Base-by-base conservation (phyloP, 306 rosid species). In the Prunus mongolica region DNA sequence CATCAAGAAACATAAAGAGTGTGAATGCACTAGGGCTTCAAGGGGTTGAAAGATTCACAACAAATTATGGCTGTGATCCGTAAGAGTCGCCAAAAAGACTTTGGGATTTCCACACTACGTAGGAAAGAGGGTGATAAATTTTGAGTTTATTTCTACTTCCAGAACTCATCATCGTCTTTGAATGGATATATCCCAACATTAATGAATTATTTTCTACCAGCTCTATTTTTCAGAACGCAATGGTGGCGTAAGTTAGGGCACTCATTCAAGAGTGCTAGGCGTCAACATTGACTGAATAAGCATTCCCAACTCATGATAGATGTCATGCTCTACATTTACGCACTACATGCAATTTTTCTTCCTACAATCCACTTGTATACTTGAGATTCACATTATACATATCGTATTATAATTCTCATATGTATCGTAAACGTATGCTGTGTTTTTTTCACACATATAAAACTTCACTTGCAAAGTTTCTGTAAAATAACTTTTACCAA, bases 111-210 rank as follows among this genome's bases (percentile, higher is more conserved):
- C 85, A 67, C 67, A 74, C 67, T 68, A 46, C 14, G 18, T 27
- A n/a, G 28, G 25, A 49, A 22, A 69, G 64, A 25, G 24, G 2
- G 13, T 72, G 77, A 38, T 41, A 20, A 28, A 30, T 25, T 51
- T 32, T 51, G 71, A 69, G 52, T 70, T 73, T 56, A 69, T 47
- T 30, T 71, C 66, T 74, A 82, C 79, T 79, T 64, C 71, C 67
- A 18, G 10, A 67, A 12, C 82, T 78, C 87, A 73, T 78, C 87
- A 73, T 79, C 73, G 38, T 81, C 87, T 83, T 78, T 79, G 82
- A 49, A 49, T 49, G 54, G 54, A 49, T 49, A 49, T 49, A 15
- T 15, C 19, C 54, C 6, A 49, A 49, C 52, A 34, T 34, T 34
- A 49, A 49, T 13, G 4, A 49, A 49, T 13, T 34, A 34, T 38